Base-by-base conservation (phyloP, 192 early-diverging fungal genomes). In the Backusella australiensis region DNA sequence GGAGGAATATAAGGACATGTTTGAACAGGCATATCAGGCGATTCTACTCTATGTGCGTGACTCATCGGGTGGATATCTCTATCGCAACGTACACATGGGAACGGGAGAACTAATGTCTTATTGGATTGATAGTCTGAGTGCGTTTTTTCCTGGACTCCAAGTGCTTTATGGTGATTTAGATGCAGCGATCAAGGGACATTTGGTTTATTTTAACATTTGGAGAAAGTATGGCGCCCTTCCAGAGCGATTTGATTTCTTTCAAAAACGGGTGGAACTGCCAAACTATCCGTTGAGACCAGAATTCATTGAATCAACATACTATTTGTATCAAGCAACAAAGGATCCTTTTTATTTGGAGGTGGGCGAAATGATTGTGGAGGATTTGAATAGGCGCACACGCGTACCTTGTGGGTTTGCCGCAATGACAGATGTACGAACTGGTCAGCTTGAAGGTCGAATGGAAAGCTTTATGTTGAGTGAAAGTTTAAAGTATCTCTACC, bases 231-330 rank as follows among this genome's bases (percentile, higher is more conserved):
- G 88, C 11, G 95, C 92, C 0, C 75, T 99, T 15, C 97, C 97
- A 0, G 97, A 99, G 79, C 79, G 94, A 34, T 99, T 94, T 78
- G 90, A 99, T 75, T 91, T 94, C 82, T 78, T 85, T 49, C 69
- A 85, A 14, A 86, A 90, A 76, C 83, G 83, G 15, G 85, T 91
- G 1, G 89, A 89, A 49, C 90, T 96, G 6, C 72, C 80, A 9
- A 85, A 86, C 38, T 99, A 99, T 75, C 95, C 96, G 3, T 81
- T 98, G 39, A 84, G 97, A 6, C 97, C 97, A 17, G 97, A 99
- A 76, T 94, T 98, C 79, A 87, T 96, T 14, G 97, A 99, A 82
- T 96, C 93, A n/a, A 98, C 93, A 17, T 99, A 98, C 77, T 91
- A 95, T 82, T 78, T 98, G 34, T 98, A 97, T 80, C 87, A 85